Evolutionary conservation across 2,329 filamentous ascomycete species (phyloP), one percentile per base, ranked within the genome.

Genomic region (Alternaria ventricosa): DNA sequence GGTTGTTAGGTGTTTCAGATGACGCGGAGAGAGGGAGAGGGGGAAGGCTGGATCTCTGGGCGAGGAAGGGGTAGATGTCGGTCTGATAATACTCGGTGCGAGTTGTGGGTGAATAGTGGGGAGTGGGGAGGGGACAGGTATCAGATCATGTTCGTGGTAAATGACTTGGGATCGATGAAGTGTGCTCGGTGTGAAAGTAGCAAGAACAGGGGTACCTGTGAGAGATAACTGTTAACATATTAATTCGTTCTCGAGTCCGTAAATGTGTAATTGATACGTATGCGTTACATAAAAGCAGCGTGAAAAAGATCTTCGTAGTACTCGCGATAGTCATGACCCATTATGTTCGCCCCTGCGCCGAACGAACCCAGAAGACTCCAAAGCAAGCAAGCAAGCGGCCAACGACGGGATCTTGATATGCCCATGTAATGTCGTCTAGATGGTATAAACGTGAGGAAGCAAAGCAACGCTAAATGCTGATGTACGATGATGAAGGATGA

Each of bases 391-490:
- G 55, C 30, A 36, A 49, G 33, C 13, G 41, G 25, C 45, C 51
- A 60, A 60, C 22, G 56, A 54, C 47, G 49, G 47, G 54, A 54
- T 55, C 25, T 49, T 46, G 43, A 62, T 41, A 41, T 50, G 49
- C 57, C 61, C 33, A 46, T 55, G 56, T 47, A 36, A 55, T 46
- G 51, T 60, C 57, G 49, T 59, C 60, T 63, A 60, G 43, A 28
- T 66, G 61, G 57, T 66, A 63, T 66, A 63, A 57, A 55, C 30
- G 30, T 46, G 60, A 45, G 23, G 30, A 43, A 33, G 27, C 18
- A 51, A 64, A 60, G 51, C 36, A 68, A 62, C 56, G 64, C 64
- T 68, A 64, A 65, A 67, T 61, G 66, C 64, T 44, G 55, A 30
- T 41, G 56, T 55, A 27, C 45, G 51, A 56, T 50, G 44, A 56